These are phyloP conservation scores for Eucalyptus rudis DNA, from an alignment of 345 rosid species.

Conservation along the genomic window DNA sequence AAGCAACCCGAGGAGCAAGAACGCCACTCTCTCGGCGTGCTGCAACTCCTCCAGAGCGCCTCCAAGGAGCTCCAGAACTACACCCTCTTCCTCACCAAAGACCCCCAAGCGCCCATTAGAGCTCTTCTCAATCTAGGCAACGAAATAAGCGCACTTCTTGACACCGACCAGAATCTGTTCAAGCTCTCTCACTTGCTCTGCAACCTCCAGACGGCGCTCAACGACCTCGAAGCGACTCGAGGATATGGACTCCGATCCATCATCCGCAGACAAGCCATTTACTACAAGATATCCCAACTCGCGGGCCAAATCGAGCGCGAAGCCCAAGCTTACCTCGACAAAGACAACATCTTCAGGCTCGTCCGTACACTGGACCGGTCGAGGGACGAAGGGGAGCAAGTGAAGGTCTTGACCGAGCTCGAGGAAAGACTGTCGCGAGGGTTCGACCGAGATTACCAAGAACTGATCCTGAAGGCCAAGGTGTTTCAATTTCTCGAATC, in stretches of 20 bases:
- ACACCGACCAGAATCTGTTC: constrained; percentile 1
- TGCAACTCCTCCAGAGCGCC: constrained; percentile 13
- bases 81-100: constrained; percentile 10
- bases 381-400: constrained; percentile 12
- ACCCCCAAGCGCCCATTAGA: constrained; percentile 3
- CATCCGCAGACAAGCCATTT: constrained; percentile 21
- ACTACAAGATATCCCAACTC: constrained; percentile 22
- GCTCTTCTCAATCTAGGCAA: constrained; percentile 8
- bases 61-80: constrained; percentile 23
- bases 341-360: constrained; percentile 11
- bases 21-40: not conserved
- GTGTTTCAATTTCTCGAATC: constrained; percentile 26
- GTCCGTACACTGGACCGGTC: constrained; percentile 6
- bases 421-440: constrained; percentile 23
- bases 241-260: constrained; percentile 12
- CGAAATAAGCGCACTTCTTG: not conserved
- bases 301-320: constrained; percentile 15
- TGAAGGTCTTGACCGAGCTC: constrained; percentile 19
- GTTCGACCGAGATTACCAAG: constrained; percentile 38
- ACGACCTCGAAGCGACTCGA: constrained; percentile 8
- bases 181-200: constrained; percentile 13
- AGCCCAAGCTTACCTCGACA: constrained; percentile 14
- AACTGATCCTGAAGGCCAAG: constrained; percentile 27
- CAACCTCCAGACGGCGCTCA: constrained; percentile 17
- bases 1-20: not conserved